phyloP scores from a whole-genome alignment of 2,329 filamentous ascomycete species.

The Fusarium goolgardi region DNA sequence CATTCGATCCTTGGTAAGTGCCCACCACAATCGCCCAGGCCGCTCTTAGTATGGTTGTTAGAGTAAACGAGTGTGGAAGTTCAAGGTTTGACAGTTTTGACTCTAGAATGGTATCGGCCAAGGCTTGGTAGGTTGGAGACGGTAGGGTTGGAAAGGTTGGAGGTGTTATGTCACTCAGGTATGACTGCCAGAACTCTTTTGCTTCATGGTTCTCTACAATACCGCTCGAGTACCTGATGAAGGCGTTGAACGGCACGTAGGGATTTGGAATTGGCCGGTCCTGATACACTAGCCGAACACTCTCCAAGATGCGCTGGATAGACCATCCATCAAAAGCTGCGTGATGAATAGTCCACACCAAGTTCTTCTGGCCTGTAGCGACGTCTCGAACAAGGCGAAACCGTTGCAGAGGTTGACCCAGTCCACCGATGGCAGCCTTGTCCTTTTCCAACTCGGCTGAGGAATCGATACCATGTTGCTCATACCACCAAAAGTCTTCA shows the following conservation, averaged over 20 bases:
- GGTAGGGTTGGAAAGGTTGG: too few relatives aligned
- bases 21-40: constrained; percentile 1
- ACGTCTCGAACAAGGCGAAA: background rate
- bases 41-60: background rate
- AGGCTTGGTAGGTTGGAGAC: background rate
- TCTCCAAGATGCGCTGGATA: background rate
- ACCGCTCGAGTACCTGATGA: too few relatives aligned
- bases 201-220: too few relatives aligned
- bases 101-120: background rate
- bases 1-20: background rate
- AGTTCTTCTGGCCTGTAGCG: background rate
- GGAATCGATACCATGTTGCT: background rate
- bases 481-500: background rate
- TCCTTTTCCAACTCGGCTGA: background rate
- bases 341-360: background rate
- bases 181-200: too few relatives aligned
- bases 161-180: too few relatives aligned
- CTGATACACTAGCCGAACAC: background rate
- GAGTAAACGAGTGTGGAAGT: background rate
- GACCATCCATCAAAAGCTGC: constrained; percentile 1
- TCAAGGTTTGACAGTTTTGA: background rate
- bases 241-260: too few relatives aligned
- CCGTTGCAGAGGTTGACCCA: background rate
- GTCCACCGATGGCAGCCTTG: background rate
- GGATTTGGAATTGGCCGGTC: background rate